phyloP scores from a whole-genome alignment of 1,284 basidiomycete species.

The Ustilago loliicola region DNA sequence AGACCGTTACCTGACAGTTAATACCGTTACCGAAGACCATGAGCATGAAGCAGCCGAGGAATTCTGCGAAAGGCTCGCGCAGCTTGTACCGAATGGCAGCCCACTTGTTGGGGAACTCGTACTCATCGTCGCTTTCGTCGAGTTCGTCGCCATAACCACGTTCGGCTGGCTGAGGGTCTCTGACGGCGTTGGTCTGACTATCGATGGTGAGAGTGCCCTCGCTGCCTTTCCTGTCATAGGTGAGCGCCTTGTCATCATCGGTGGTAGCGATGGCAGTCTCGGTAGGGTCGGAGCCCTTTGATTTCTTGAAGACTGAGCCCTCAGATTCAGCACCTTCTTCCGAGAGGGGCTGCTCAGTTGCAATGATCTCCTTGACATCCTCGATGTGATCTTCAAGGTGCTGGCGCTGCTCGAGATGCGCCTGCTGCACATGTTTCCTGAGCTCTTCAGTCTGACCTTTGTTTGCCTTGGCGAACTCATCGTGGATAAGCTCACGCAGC shows the following conservation, averaged over 20 bases:
- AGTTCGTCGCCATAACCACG: conserved; percentile 26
- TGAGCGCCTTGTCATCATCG: conserved; percentile 16
- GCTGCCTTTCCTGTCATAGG: conserved; percentile 19
- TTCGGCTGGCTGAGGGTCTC: conserved; percentile 36
- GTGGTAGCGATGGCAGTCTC: conserved; percentile 17
- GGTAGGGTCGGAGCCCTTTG: conserved; percentile 12
- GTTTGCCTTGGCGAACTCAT: conserved; percentile 51
- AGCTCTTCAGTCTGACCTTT: conserved; percentile 50
- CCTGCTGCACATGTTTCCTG: conserved; percentile 39
- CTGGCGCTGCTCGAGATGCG: conserved; percentile 24
- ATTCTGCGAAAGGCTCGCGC: conserved; percentile 62
- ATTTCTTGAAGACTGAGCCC: conserved; percentile 11
- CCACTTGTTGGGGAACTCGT: conserved; percentile 61
- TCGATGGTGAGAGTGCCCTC: conserved; percentile 19
- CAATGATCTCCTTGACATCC: conserved; percentile 32
- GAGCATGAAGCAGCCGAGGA: conserved; percentile 60
- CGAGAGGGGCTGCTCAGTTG: conserved; percentile 10
- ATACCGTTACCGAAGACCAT: conserved; percentile 65
- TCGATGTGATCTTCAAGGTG: conserved; percentile 32
- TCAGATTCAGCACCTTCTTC: conserved; percentile 14
- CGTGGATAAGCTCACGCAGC: conserved; percentile 51
- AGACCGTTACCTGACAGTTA: conserved; percentile 61
- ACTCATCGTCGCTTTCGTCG: conserved; percentile 31
- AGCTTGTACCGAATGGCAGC: conserved; percentile 55
- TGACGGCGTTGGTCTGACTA: conserved; percentile 1